Evolutionary conservation across 805 yeast genomes (phyloP).

Genomic region (Saturnispora serradocipensis): DNA sequence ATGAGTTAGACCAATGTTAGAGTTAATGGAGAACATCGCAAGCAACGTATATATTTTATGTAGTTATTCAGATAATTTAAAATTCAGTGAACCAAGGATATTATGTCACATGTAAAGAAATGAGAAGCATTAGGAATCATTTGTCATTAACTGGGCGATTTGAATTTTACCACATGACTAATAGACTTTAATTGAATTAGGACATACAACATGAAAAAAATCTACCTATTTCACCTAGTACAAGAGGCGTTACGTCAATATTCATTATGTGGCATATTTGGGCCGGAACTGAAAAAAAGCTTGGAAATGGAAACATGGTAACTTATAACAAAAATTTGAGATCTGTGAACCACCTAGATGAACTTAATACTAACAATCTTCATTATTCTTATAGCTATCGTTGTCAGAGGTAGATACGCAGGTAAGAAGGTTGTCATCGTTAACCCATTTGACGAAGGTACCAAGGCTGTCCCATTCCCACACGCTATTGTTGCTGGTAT

Average conservation of each 20-base stretch:
- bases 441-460: slow-evolving; percentile 97
- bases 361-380: background rate
- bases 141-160: background rate
- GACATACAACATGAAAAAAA: no score
- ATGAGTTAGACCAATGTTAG: background rate
- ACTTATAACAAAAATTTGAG: background rate
- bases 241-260: no score
- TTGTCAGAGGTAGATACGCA: slow-evolving; percentile 99
- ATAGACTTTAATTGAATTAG: no score
- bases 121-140: background rate
- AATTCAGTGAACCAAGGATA: background rate
- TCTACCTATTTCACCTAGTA: no score
- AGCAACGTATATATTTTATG: background rate
- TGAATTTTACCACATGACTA: background rate
- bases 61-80: background rate
- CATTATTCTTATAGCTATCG: slow-evolving; percentile 58
- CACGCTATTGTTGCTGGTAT: slow-evolving; percentile 99
- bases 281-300: no score
- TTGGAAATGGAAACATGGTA: background rate
- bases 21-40: no score
- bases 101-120: no score
- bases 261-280: no score
- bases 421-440: slow-evolving; percentile 99
- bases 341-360: background rate
- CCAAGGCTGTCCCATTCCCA: slow-evolving; percentile 98